phyloP scores from a whole-genome alignment of 2,329 filamentous ascomycete species.

The Hymenotorrendiella dingleyae region DNA sequence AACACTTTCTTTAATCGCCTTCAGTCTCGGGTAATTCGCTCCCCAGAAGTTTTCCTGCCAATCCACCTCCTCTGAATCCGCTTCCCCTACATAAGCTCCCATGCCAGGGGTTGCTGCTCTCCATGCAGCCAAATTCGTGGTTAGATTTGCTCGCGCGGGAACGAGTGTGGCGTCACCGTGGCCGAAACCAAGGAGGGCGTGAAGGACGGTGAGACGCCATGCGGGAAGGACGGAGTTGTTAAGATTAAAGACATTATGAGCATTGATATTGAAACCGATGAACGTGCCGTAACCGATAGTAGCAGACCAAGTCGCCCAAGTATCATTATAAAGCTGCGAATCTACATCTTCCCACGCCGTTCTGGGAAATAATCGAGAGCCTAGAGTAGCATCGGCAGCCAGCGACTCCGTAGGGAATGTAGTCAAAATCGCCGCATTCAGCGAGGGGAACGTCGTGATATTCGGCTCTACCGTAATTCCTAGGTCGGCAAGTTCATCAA shows the following conservation, averaged over 20 bases:
- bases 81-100: slow-evolving; percentile 26
- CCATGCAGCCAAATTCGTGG: background rate
- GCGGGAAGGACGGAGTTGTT: slow-evolving; percentile 4
- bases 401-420: slow-evolving; percentile 36
- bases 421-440: slow-evolving; percentile 31
- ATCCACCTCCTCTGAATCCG: slow-evolving; percentile 27
- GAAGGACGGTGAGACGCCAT: slow-evolving; percentile 3
- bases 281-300: background rate
- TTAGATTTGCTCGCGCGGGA: background rate
- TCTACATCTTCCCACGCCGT: background rate
- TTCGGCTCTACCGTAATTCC: slow-evolving; percentile 21
- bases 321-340: background rate
- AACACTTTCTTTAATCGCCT: slow-evolving; percentile 38
- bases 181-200: background rate
- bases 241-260: background rate
- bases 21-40: slow-evolving; percentile 38
- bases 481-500: slow-evolving; percentile 32
- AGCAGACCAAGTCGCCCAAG: slow-evolving; percentile 2
- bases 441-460: slow-evolving; percentile 9
- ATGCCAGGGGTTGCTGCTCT: slow-evolving; percentile 1
- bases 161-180: background rate
- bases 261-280: slow-evolving; percentile 5
- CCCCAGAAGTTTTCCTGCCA: slow-evolving; percentile 10
- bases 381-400: background rate
- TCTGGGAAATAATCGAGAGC: slow-evolving; percentile 4